phyloP scores from a whole-genome alignment of 495 filamentous ascomycete genomes.

The Chaetomium fimeti region DNA sequence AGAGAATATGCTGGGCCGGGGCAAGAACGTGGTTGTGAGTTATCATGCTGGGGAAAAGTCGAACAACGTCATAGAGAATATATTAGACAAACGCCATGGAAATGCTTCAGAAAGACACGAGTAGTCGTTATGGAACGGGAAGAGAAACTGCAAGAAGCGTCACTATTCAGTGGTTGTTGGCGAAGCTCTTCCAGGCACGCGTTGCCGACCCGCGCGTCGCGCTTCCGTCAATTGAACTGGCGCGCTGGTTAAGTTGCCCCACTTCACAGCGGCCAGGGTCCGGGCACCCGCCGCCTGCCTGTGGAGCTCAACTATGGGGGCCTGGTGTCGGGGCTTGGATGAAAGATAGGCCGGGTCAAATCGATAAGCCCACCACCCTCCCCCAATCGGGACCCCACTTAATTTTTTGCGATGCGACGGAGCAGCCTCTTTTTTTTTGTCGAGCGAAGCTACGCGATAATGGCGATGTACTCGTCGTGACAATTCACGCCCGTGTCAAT shows the following conservation, averaged over 20 bases:
- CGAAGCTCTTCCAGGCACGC: background rate
- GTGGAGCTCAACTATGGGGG: conserved; percentile 8
- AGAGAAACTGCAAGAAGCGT: background rate
- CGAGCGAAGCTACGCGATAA: conserved; percentile 16
- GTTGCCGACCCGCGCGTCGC: conserved; percentile 20
- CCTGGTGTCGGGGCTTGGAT: conserved; percentile 19
- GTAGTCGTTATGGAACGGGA: background rate
- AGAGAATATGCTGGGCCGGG: background rate
- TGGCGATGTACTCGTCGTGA: conserved; percentile 24
- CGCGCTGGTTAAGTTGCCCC: conserved; percentile 22
- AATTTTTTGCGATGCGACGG: conserved; percentile 24
- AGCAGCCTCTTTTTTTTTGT: conserved; percentile 33
- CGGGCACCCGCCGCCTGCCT: background rate
- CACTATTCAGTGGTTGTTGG: background rate
- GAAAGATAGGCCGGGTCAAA: conserved; percentile 29
- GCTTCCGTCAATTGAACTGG: background rate
- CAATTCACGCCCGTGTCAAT: conserved; percentile 3
- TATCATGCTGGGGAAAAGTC: conserved; percentile 10
- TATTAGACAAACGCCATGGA: background rate
- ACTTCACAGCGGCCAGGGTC: conserved; percentile 9
- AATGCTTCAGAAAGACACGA: no score
- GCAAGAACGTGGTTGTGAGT: background rate
- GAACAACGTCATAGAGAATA: background rate
- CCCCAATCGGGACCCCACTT: conserved; percentile 24
- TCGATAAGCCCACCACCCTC: conserved; percentile 21